Conservation (phyloP, 2,329 filamentous ascomycete genomes). For the Aspergillus floridensis region DNA sequence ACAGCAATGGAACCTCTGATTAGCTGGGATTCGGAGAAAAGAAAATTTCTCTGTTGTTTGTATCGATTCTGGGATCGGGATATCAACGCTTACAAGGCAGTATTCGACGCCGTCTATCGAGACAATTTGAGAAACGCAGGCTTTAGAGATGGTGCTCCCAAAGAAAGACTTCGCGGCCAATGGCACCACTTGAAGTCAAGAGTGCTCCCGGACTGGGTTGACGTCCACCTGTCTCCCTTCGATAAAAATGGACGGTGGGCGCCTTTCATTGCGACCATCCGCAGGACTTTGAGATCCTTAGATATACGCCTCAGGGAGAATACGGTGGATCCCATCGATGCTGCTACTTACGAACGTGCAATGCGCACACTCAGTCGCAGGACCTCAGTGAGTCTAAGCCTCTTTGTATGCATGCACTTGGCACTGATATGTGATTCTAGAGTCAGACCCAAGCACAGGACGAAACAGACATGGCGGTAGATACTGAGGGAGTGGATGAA, state of each 20-base stretch:
- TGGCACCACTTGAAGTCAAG: slow-evolving; percentile 21
- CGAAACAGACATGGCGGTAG: not conserved
- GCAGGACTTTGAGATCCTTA: slow-evolving; percentile 8
- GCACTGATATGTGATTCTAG: not conserved
- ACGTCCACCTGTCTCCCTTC: slow-evolving; percentile 25
- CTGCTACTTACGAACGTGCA: not conserved
- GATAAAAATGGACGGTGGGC: slow-evolving; percentile 16
- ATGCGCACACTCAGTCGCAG: not conserved
- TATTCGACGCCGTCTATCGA: slow-evolving; percentile 31
- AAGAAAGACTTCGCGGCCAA: slow-evolving; percentile 18
- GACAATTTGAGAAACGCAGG: slow-evolving; percentile 20
- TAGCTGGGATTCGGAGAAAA: not conserved
- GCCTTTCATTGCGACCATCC: slow-evolving; percentile 13
- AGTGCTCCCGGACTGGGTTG: slow-evolving; percentile 21
- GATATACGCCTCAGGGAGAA: slow-evolving; percentile 9
- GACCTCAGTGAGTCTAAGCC: not conserved
- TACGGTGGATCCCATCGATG: slow-evolving; percentile 13
- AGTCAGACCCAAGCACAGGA: not conserved
- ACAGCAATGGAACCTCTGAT: not conserved
- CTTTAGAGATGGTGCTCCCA: slow-evolving; percentile 13
- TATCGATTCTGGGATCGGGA: slow-evolving; percentile 23
- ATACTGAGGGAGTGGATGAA: not conserved
- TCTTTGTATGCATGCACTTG: not conserved
- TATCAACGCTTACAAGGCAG: slow-evolving; percentile 6
- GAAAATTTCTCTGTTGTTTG: slow-evolving; percentile 20